Conservation (phyloP, 2,329 filamentous ascomycete species). For the Aspergillus tubingensis region DNA sequence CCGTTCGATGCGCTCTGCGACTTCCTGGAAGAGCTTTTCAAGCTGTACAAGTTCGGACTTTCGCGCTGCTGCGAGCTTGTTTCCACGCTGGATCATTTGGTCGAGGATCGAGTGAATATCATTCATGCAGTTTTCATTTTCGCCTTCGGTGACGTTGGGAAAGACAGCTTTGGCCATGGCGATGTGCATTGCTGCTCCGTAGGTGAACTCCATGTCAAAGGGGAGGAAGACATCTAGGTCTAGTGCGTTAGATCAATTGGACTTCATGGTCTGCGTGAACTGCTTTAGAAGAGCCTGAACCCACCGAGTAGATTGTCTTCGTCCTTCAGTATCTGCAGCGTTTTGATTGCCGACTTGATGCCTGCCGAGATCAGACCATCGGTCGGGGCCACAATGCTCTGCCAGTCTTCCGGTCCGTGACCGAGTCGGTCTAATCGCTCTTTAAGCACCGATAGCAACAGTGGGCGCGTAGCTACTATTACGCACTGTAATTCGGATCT, state of each 20-base stretch:
- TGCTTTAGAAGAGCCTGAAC: neutral
- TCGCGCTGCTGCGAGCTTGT: constrained; percentile 33
- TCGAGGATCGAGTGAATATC: constrained; percentile 34
- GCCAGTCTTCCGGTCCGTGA: constrained; percentile 32
- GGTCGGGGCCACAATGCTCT: constrained; percentile 37
- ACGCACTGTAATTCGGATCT: constrained; percentile 30
- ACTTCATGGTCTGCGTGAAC: neutral
- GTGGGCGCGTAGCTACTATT: constrained; percentile 43
- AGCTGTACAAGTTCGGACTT: constrained; percentile 34
- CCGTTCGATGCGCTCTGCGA: constrained; percentile 21
- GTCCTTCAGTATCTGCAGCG: constrained; percentile 40
- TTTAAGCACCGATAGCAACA: constrained; percentile 43
- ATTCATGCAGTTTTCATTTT: constrained; percentile 15
- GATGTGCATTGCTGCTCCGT: constrained; percentile 39
- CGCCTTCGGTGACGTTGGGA: constrained; percentile 30
- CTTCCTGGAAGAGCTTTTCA: constrained; percentile 31
- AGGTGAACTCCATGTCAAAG: constrained; percentile 42
- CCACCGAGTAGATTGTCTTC: constrained; percentile 42
- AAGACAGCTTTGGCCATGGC: constrained; percentile 44
- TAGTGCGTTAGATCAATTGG: neutral
- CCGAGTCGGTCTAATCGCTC: constrained; percentile 37
- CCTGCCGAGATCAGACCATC: constrained; percentile 42
- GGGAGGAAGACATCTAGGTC: constrained; percentile 38
- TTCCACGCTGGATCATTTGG: constrained; percentile 38
- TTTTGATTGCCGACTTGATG: constrained; percentile 47